These are phyloP conservation scores for Pythium rhizo-oryzae DNA, from an alignment of 352 stramenopile species.

Conservation along the genomic window DNA sequence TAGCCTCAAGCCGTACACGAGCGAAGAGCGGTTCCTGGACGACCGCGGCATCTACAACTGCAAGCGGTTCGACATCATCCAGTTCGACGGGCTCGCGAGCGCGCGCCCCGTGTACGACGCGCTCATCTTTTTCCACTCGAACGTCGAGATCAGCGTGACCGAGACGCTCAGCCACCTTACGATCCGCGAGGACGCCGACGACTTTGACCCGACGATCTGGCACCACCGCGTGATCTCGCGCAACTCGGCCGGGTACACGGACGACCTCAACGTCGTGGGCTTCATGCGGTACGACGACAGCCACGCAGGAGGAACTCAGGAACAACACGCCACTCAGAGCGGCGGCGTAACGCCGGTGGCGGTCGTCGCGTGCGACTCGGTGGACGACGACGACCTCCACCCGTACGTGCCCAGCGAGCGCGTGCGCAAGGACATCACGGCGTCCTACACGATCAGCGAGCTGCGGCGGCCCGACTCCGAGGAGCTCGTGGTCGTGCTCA, in stretches of 20 bases:
- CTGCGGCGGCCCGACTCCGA: slow-evolving; percentile 4
- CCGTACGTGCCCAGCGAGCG: slow-evolving; percentile 46
- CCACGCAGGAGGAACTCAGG: too few relatives aligned
- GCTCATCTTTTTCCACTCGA: slow-evolving; percentile 41
- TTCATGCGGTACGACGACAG: slow-evolving; percentile 28
- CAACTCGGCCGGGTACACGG: slow-evolving; percentile 26
- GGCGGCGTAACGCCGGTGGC: slow-evolving; percentile 6
- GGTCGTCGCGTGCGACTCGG: slow-evolving; percentile 49
- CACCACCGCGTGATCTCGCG: slow-evolving; percentile 40
- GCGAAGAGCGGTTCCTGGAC: slow-evolving; percentile 15
- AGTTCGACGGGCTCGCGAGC: slow-evolving; percentile 41
- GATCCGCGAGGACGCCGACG: slow-evolving; percentile 42
- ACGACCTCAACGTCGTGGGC: slow-evolving; percentile 46
- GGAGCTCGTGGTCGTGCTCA: slow-evolving; percentile 26
- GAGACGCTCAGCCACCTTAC: slow-evolving; percentile 47
- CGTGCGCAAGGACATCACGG: slow-evolving; percentile 43
- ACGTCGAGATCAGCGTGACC: slow-evolving; percentile 59
- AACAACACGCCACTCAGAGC: not conserved
- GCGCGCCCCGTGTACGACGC: slow-evolving; percentile 50
- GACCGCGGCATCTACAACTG: slow-evolving; percentile 12
- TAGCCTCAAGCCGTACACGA: slow-evolving; percentile 11
- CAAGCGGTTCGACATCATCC: slow-evolving; percentile 39
- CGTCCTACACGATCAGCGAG: slow-evolving; percentile 22
- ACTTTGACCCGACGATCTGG: slow-evolving; percentile 26
- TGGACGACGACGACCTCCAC: slow-evolving; percentile 50